Evolutionary conservation across 352 stramenopile species (phyloP), one percentile per base, ranked within the genome.

Genomic region (Thraustochytrium sp.): DNA sequence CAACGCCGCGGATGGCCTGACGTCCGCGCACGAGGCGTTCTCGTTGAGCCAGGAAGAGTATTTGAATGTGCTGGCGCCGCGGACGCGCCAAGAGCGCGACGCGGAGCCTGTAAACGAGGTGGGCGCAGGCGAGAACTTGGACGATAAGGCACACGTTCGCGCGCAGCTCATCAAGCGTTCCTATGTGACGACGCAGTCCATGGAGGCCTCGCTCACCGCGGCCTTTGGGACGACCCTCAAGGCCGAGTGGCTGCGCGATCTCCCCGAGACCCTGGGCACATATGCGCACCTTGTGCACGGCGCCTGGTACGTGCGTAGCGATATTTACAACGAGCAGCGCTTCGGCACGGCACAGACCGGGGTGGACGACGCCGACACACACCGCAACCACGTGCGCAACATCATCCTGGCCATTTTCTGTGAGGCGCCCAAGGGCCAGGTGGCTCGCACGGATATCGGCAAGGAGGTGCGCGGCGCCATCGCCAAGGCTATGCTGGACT

Each of bases 321-420:
- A 72, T 16, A 72, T 72, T 49, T 72, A 72, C 26, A 72, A 72
- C 59, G 59, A 72, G 8, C 40, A 72, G 23, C 59, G 59, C 36
- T 72, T 72, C n/a, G 59, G 59, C 40, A 72, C 31, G 8, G 29
- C 59, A 29, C 59, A 72, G 40, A 49, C 13, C 34, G 59, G 59
- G 0, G 59, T 44, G 9, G 59, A 72, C 26, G 1, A 44, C 9
- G 59, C 59, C 23, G 59, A 72, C 26, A 1, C 42, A 16, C 59
- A 72, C 26, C 59, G 59, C 36, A 72, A 72, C 59, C 46, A 31
- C 26, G 31, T 26, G 26, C 59, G 59, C 0, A 72, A 72, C 40
- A 26, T 44, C 59, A 72, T 72, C 36, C 31, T 72, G 34, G 59
- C 59, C 13, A 72, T 72, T 49, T 72, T 72, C 46, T 11, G 13